Percentiles rank a stretch among this genome's conserved stretches.
phyloP scores from a whole-genome alignment of 148 eudicot genomes.

The Silene latifolia region DNA sequence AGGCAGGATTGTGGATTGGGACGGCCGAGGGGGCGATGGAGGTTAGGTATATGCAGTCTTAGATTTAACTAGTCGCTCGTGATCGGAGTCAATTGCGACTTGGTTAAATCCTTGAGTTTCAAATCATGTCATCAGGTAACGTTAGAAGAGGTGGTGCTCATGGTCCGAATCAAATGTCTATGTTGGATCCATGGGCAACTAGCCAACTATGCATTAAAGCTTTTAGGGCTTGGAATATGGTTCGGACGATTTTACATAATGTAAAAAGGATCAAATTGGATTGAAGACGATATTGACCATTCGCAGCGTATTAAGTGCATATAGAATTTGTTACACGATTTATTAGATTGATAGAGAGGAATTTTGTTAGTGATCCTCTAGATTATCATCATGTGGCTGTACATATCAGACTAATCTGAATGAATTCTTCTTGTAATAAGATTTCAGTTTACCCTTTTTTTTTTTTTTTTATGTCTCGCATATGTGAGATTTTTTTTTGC shows the following conservation, averaged over 20 bases:
- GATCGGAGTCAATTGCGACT: not conserved
- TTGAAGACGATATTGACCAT: not conserved
- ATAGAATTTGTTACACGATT: not conserved
- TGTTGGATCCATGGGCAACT: too few species aligned
- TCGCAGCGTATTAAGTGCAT: not conserved
- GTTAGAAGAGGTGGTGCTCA: too few species aligned
- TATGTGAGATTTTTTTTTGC: too few species aligned
- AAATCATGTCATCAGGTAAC: too few species aligned
- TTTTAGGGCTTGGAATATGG: too few species aligned
- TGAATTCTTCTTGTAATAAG: not conserved
- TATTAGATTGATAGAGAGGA: not conserved
- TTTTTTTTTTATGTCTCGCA: too few species aligned
- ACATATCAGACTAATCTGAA: conserved; percentile 12
- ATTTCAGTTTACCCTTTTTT: too few species aligned
- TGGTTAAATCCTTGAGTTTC: not conserved
- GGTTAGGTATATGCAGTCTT: not conserved
- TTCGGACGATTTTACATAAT: too few species aligned
- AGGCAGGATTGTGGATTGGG: not conserved
- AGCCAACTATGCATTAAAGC: too few species aligned
- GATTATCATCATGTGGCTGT: not conserved
- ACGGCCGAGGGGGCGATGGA: not conserved
- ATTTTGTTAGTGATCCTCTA: conserved; percentile 21
- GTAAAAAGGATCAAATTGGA: not conserved
- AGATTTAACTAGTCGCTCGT: not conserved
- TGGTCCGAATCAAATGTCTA: too few species aligned